Conservation (phyloP, 2,329 filamentous ascomycete species). For the Colletotrichum coccodes region DNA sequence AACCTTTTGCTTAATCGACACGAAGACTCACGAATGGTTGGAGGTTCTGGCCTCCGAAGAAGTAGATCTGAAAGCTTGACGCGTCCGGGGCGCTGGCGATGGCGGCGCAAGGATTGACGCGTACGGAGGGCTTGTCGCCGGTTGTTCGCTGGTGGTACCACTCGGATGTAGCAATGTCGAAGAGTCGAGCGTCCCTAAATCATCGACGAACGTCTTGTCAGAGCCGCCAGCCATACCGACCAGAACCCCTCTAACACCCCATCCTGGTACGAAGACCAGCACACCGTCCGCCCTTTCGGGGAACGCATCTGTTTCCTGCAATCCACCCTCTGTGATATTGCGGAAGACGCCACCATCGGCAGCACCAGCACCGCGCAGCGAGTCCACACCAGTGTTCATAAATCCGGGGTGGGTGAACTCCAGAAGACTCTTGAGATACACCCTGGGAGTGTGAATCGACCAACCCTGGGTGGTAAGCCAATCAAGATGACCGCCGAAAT, state of each 20-base stretch:
- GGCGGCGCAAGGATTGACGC: constrained; percentile 78
- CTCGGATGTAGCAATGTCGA: constrained; percentile 75
- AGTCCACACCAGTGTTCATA: constrained; percentile 69
- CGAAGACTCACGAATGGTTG: constrained; percentile 62
- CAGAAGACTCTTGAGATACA: constrained; percentile 79
- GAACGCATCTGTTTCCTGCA: constrained; percentile 67
- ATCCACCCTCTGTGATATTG: constrained; percentile 78
- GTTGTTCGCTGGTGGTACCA: constrained; percentile 81
- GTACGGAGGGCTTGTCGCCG: constrained; percentile 69
- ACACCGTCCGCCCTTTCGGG: constrained; percentile 79
- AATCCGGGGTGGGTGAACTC: constrained; percentile 81
- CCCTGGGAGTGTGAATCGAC: constrained; percentile 70
- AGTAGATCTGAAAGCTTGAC: constrained; percentile 80
- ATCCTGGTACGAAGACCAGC: constrained; percentile 79
- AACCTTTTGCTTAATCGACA: background rate
- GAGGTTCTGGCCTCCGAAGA: constrained; percentile 82
- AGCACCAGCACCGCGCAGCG: constrained; percentile 65
- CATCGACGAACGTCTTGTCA: constrained; percentile 72
- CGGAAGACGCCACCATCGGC: constrained; percentile 72
- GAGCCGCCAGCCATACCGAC: constrained; percentile 79
- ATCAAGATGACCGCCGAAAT: constrained; percentile 83
- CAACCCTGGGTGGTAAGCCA: constrained; percentile 68
- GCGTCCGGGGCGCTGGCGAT: constrained; percentile 77
- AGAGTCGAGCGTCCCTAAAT: constrained; percentile 71
- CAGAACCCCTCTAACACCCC: constrained; percentile 75